These are phyloP conservation scores for Prunus mume DNA, from an alignment of 306 rosid genomes.

Conservation along the genomic window DNA sequence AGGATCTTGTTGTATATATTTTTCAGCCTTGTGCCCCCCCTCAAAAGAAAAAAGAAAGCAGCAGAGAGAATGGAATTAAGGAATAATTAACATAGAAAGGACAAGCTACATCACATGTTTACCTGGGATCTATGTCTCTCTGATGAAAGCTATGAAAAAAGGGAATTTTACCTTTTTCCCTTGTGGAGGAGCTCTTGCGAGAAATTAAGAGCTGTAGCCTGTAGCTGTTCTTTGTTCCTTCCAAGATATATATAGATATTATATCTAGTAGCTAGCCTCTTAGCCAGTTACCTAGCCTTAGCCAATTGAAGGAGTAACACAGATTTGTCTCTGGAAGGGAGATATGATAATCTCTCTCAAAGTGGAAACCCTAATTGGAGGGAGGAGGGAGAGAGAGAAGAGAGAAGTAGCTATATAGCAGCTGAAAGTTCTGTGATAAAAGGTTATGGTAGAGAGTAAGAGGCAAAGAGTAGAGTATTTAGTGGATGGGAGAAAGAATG, in stretches of 20 bases:
- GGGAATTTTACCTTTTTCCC: constrained; percentile 31
- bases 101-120: neutral
- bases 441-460: constrained; percentile 3
- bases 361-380: constrained; percentile 61
- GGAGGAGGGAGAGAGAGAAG: neutral
- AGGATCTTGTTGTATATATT: constrained; percentile 14
- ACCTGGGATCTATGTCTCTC: constrained; percentile 3
- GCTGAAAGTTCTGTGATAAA: constrained; percentile 2
- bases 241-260: constrained; percentile 13
- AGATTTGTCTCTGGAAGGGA: constrained; percentile 33
- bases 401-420: neutral
- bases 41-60: constrained; percentile 28
- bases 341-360: constrained; percentile 15
- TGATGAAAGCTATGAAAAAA: constrained; percentile 9
- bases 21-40: constrained; percentile 20
- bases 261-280: too few species aligned
- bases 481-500: constrained; percentile 89
- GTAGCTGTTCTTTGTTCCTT: constrained; percentile 36
- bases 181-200: constrained; percentile 38
- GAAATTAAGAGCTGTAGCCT: constrained; percentile 9
- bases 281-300: constrained; percentile 23
- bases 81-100: neutral
- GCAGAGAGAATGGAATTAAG: neutral
- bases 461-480: constrained; percentile 38
- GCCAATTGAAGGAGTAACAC: constrained; percentile 40